These are phyloP conservation scores for Pichia insulana DNA, from an alignment of 805 yeast genomes.

Conservation along the genomic window DNA sequence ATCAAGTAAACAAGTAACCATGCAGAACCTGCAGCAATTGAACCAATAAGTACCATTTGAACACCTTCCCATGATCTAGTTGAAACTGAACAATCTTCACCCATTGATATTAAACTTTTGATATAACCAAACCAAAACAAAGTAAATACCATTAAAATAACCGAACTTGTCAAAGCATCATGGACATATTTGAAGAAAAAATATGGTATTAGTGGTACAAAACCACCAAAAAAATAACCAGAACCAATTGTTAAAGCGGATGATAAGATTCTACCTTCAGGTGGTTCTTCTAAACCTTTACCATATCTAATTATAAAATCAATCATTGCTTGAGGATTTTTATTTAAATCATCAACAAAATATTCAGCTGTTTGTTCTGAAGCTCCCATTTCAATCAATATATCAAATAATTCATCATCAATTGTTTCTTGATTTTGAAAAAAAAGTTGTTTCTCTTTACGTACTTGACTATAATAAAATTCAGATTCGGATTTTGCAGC, in stretches of 20 bases:
- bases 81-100: conserved; percentile 54
- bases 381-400: conserved; percentile 64
- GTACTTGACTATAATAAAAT: conserved; percentile 63
- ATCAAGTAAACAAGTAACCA: conserved; percentile 82
- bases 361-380: conserved; percentile 64
- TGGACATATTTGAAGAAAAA: conserved; percentile 73
- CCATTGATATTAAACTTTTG: conserved; percentile 80
- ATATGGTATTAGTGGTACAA: conserved; percentile 84
- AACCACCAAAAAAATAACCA: conserved; percentile 86
- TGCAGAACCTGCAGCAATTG: conserved; percentile 96
- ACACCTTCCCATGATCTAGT: conserved; percentile 69
- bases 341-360: conserved; percentile 71
- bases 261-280: conserved; percentile 80
- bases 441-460: conserved; percentile 58
- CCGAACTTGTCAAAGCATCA: conserved; percentile 67
- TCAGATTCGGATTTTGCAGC: conserved; percentile 89
- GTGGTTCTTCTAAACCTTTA: conserved; percentile 91
- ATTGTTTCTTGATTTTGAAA: conserved; percentile 56
- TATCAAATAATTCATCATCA: conserved; percentile 74
- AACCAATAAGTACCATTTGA: conserved; percentile 92
- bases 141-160: conserved; percentile 75
- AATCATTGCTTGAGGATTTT: conserved; percentile 68
- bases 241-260: conserved; percentile 87
- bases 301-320: conserved; percentile 84
- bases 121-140: conserved; percentile 79